These are phyloP conservation scores for Nemania sp. DNA, from an alignment of 2,329 filamentous ascomycete species.

Conservation along the genomic window DNA sequence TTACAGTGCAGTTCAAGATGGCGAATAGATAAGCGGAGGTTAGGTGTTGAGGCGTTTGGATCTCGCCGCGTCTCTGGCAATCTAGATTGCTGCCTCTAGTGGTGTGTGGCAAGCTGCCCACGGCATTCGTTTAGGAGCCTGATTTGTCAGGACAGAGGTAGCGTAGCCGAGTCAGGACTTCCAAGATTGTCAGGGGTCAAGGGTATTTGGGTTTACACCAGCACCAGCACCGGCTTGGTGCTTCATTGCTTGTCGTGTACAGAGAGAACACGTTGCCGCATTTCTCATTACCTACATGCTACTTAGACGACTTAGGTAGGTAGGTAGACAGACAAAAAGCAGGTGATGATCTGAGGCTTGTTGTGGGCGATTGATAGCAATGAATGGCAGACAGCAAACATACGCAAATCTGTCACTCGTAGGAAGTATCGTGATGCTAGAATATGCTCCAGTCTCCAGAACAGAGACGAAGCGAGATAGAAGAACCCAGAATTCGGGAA, in stretches of 20 bases:
- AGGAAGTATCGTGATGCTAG: too few relatives aligned
- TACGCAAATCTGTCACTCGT: too few relatives aligned
- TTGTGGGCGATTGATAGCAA: too few relatives aligned
- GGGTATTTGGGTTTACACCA: not conserved
- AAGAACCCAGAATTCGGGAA: too few relatives aligned
- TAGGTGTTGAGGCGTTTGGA: not conserved
- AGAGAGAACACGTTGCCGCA: conserved; percentile 24
- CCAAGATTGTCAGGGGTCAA: not conserved
- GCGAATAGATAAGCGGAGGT: conserved; percentile 16
- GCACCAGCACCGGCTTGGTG: too few relatives aligned
- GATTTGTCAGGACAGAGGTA: conserved; percentile 26
- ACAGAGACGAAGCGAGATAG: too few relatives aligned
- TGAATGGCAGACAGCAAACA: too few relatives aligned
- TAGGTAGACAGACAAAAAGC: not conserved
- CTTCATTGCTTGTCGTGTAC: too few relatives aligned
- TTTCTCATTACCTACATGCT: not conserved
- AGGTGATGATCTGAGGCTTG: too few relatives aligned
- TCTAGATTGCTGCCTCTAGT: conserved; percentile 6
- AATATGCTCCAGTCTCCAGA: too few relatives aligned
- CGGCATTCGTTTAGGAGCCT: conserved; percentile 1
- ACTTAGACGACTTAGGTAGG: not conserved
- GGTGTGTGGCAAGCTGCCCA: not conserved
- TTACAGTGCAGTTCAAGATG: too few relatives aligned
- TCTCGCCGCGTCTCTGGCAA: conserved; percentile 4
- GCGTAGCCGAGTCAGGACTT: conserved; percentile 1